Evolutionary conservation across 1,139 yeast species (phyloP).

Genomic region (Suhomyces maxii): DNA sequence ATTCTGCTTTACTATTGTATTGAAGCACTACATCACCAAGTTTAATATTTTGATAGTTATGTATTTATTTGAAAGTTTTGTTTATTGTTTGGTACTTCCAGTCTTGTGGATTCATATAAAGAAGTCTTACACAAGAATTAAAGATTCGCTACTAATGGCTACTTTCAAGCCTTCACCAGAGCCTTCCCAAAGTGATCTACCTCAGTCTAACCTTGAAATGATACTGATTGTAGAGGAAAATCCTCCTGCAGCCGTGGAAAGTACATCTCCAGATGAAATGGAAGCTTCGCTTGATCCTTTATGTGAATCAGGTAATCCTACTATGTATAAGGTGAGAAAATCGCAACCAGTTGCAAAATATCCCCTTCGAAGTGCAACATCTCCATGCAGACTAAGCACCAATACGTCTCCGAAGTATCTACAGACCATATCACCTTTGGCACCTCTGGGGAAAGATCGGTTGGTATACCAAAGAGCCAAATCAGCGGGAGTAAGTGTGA

Average conservation of each 20-base stretch:
- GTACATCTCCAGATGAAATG: no score
- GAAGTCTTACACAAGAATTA: neutral
- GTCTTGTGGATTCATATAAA: neutral
- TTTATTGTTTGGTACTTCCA: neutral
- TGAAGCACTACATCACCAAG: neutral
- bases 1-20: neutral
- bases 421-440: no score
- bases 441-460: no score
- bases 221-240: no score
- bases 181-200: neutral
- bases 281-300: no score
- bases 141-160: conserved; percentile 8
- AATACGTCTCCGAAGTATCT: no score
- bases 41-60: neutral
- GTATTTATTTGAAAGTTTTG: neutral
- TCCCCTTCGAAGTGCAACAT: conserved; percentile 5
- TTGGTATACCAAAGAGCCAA: no score
- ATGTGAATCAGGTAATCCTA: neutral
- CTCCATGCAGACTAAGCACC: conserved; percentile 1
- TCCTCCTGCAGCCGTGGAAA: no score
- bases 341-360: neutral
- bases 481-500: no score
- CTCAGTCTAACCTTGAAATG: no score
- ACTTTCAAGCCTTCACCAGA: conserved; percentile 10
- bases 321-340: neutral